Evolutionary conservation across 2,329 filamentous ascomycete genomes (phyloP).

Genomic region (Daldinia sp.): DNA sequence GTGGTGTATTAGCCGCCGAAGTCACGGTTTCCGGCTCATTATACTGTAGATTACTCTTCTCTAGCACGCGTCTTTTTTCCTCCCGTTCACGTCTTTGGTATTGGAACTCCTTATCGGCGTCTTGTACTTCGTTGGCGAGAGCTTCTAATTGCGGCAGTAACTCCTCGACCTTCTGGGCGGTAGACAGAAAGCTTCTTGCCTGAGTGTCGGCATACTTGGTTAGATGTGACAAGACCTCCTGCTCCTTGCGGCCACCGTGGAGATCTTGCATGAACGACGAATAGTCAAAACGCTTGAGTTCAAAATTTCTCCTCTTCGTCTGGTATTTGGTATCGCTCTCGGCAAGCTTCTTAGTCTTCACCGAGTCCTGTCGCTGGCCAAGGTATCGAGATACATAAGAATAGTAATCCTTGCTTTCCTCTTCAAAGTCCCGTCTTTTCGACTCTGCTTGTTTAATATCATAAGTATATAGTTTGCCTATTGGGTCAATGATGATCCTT

Average conservation of each 20-base stretch:
- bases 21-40: constrained; percentile 71
- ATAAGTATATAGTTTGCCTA: constrained; percentile 88
- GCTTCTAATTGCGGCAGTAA: constrained; percentile 91
- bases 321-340: constrained; percentile 98
- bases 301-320: constrained; percentile 90
- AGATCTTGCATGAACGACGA: constrained; percentile 99
- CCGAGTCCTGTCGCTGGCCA: constrained; percentile 92
- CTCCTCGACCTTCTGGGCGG: constrained; percentile 86
- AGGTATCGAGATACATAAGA: constrained; percentile 93
- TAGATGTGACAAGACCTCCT: constrained; percentile 92
- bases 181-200: constrained; percentile 80
- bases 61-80: constrained; percentile 87
- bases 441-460: constrained; percentile 98
- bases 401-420: constrained; percentile 99
- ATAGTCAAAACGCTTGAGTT: constrained; percentile 97
- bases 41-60: constrained; percentile 83
- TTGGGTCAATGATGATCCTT: constrained; percentile 92
- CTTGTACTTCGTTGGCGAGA: constrained; percentile 84
- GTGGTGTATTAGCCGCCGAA: constrained; percentile 49
- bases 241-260: constrained; percentile 98
- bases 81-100: constrained; percentile 94
- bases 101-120: constrained; percentile 96
- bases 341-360: constrained; percentile 95
- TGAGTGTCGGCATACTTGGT: constrained; percentile 94
- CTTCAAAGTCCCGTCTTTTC: constrained; percentile 97